Base-by-base conservation (phyloP, 2,329 filamentous ascomycete species). In the Ophiobolus disseminans region DNA sequence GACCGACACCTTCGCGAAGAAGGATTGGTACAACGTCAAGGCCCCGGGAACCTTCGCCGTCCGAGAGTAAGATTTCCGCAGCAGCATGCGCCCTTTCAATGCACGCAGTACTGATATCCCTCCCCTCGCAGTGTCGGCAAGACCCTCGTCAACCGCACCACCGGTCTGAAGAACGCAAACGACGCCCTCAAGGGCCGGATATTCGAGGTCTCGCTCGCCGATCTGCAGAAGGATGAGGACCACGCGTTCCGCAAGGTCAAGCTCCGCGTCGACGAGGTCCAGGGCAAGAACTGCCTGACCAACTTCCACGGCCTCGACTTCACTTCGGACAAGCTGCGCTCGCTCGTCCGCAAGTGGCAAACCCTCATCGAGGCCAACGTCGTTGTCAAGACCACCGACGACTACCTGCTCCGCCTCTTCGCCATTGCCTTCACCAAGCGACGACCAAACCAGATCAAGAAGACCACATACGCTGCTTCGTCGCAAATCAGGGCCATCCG, bases 231-330 rank as follows among this genome's bases (percentile, higher is more conserved):
- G 83, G 94, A 99, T 78, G 94, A 99, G 85, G 94, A 97, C 82
- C 94, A 99, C 81, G 86, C 94, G 55, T 99, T 97, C 90, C 93
- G 94, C 83, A 99, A 99, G 86, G 85, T 99, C 78, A 96, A 96
- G 86, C 91, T 99, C 76, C 88, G 94, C 66, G 90, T 97, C 73
- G 94, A 99, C 76, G 94, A 99, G 83, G 87, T 99, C 62, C 94
- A 99, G 84, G 94, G 94, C 85, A 97, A 97, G 88, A 97, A 96
- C 88, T 97, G 94, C 84, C 83, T 99, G 80, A 97, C 94, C 85
- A 97, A 97, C 88, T 99, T 99, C 89, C 92, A 99, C 87, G 94
- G 94, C 71, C 87, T 99, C 78, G 94, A 99, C 83, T 97, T 99
- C 89, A 99, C 94, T 77, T 97, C 94, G 71, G 94, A 99, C 87